A percentile compares a stretch with the other conserved stretches of the same genome.
phyloP scores from a whole-genome alignment of 805 yeast genomes.

The Zygoascus biomembranicola region DNA sequence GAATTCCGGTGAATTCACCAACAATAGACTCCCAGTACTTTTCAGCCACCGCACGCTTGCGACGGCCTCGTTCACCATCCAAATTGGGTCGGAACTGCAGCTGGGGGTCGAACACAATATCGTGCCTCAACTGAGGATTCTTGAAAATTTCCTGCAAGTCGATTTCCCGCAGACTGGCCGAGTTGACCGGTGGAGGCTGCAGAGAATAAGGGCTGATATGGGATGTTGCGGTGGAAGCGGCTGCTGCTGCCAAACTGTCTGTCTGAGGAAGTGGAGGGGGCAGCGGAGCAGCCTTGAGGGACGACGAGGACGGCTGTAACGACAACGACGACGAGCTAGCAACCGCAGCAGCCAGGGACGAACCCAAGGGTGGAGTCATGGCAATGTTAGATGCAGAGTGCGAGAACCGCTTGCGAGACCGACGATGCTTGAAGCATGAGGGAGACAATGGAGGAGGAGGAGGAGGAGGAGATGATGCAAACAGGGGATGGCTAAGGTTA shows the following conservation, averaged over 20 bases:
- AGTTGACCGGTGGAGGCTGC: constrained; percentile 69
- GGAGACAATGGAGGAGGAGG: background rate
- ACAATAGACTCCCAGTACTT: constrained; percentile 77
- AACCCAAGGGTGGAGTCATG: background rate
- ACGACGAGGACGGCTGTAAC: constrained; percentile 12
- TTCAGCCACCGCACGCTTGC: constrained; percentile 68
- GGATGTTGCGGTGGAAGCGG: background rate
- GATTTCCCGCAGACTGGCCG: constrained; percentile 74
- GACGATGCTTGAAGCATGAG: background rate
- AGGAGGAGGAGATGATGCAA: background rate
- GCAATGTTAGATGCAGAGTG: background rate
- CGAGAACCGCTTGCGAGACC: background rate
- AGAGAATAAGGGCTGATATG: background rate
- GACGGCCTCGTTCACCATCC: constrained; percentile 82
- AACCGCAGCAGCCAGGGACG: constrained; percentile 2
- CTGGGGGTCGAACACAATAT: constrained; percentile 85
- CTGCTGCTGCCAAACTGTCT: background rate
- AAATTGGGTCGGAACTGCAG: constrained; percentile 84
- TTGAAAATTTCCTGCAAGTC: constrained; percentile 82
- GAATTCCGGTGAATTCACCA: constrained; percentile 46
- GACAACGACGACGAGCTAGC: constrained; percentile 8
- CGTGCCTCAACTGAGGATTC: constrained; percentile 90
- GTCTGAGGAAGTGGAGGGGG: background rate
- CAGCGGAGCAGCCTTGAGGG: background rate
- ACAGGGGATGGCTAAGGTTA: background rate